Base-by-base conservation (phyloP, 2,329 filamentous ascomycete species). In the Iodosphaeria phyllophila region DNA sequence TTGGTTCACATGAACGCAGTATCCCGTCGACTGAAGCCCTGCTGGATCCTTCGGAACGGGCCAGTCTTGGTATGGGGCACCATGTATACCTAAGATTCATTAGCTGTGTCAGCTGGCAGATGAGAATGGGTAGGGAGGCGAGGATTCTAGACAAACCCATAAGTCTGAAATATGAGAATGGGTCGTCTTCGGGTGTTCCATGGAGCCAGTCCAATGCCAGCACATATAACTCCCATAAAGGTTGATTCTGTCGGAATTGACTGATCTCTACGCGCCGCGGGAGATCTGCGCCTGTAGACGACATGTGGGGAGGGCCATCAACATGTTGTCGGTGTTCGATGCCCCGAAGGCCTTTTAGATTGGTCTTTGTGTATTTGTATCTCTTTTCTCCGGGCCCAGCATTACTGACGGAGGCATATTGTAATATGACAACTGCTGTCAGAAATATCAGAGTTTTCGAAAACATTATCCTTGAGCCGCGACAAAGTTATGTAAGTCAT, bases 151-250 rank as follows among this genome's bases (percentile, higher is more conserved):
- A 45, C 61, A 31, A 46, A 78, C 80, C 77, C 30, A 75, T 64
- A 37, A 91, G 63, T 40, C 79, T 68, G 49, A 83, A 91, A 56
- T 71, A 89, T 20, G 79, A 86, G 18, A 75, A 56, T 28, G 59
- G 56, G 26, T 58, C 50, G 11, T 56, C 54, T 48, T 82, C 74
- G 33, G 71, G 54, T 28, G 65, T 65, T 32, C 57, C 62, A 48
- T 80, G 72, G 54, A 86, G 69, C 51, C 71, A 68, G 43, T 66
- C 67, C 37, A 89, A 58, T 8, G 74, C 75, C 24, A 86, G 60
- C 14, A 91, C 54, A 46, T 75, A 91, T 30, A 91, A 49, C 42
- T 78, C 80, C 69, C 74, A 82, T 41, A 64, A 61, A 38, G 79
- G 68, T 6, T 59, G 43, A 29, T 78, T 62, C 27, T 60, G 50